Conservation (phyloP, 2,329 filamentous ascomycete species). For the Aspergillus sp. region DNA sequence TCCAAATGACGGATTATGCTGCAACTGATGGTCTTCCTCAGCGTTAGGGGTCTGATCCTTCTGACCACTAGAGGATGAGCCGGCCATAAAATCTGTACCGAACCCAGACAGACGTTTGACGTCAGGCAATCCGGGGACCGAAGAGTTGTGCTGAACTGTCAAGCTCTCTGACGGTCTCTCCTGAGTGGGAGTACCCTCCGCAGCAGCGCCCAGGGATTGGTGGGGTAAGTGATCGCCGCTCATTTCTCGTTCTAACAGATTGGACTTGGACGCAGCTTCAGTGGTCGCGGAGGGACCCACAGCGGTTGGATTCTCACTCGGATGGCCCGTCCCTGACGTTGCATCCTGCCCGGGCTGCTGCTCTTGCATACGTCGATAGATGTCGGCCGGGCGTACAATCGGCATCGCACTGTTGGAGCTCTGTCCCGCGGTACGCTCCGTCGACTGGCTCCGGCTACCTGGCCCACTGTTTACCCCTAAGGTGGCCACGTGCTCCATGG, state of each 20-base stretch:
- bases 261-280: slow-evolving; percentile 1
- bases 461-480: slow-evolving; percentile 12
- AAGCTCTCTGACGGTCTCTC: neutral
- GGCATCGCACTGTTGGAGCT: slow-evolving; percentile 49
- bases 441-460: slow-evolving; percentile 27
- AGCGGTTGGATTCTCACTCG: slow-evolving; percentile 53
- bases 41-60: slow-evolving; percentile 12
- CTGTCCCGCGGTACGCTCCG: slow-evolving; percentile 8
- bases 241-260: neutral
- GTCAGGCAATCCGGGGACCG: slow-evolving; percentile 37
- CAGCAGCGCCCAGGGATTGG: neutral
- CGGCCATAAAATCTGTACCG: slow-evolving; percentile 25
- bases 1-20: slow-evolving; percentile 54
- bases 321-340: slow-evolving; percentile 57
- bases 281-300: slow-evolving; percentile 5
- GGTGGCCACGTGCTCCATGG: slow-evolving; percentile 33
- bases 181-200: neutral
- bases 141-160: slow-evolving; percentile 7
- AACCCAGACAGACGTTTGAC: slow-evolving; percentile 43
- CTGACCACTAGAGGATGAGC: slow-evolving; percentile 12
- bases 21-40: slow-evolving; percentile 32
- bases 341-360: slow-evolving; percentile 54
- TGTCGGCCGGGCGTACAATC: slow-evolving; percentile 71
- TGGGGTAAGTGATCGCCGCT: slow-evolving; percentile 6
- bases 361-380: slow-evolving; percentile 70